Base-by-base conservation (phyloP, 352 stramenopile species). In the Phytopythium chamaehyphon region DNA sequence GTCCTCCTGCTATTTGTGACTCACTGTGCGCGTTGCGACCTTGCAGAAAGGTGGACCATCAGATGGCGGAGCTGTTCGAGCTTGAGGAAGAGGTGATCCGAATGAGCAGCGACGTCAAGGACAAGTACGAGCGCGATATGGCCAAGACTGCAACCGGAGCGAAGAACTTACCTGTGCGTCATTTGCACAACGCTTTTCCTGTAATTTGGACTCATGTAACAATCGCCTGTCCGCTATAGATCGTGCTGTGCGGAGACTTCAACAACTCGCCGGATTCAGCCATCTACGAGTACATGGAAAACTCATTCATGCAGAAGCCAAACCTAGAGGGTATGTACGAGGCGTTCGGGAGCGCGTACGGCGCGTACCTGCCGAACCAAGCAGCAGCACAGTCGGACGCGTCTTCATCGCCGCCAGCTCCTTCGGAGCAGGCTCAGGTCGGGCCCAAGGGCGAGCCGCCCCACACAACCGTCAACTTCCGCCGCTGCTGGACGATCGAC, bases 201-300 rank as follows among this genome's bases (percentile, higher is more conserved):
- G n/a, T n/a, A n/a, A n/a, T n/a, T n/a, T n/a, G n/a, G n/a, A n/a
- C n/a, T n/a, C n/a, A n/a, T n/a, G n/a, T 14, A 39, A 11, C n/a
- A 9, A n/a, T 8, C 36, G 19, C 22, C n/a, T 36, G 14, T 16
- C 14, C 10, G n/a, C n/a, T 39, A 9, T 49, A 81, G 66, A 82
- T 95, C 18, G 78, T 95, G 28, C 61, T 95, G 2, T 93, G 82
- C 24, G 84, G 84, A 23, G 84, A 95, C 55, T 95, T 95, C 43
- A 95, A 95, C 61, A 95, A 95, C 63, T 92, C 81, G 1, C 84
- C 82, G 14, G 74, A 90, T 45, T 93, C 81, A 5, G 71, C 76
- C 21, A 67, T 95, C 43, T 95, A 95, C 69, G 71, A 89, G 59
- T 93, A 95, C 62, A 92, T 95, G 84, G 69, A 92, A 51, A 86